Evolutionary conservation across 2,329 filamentous ascomycete genomes (phyloP).

Genomic region (Leptographium lundbergii): DNA sequence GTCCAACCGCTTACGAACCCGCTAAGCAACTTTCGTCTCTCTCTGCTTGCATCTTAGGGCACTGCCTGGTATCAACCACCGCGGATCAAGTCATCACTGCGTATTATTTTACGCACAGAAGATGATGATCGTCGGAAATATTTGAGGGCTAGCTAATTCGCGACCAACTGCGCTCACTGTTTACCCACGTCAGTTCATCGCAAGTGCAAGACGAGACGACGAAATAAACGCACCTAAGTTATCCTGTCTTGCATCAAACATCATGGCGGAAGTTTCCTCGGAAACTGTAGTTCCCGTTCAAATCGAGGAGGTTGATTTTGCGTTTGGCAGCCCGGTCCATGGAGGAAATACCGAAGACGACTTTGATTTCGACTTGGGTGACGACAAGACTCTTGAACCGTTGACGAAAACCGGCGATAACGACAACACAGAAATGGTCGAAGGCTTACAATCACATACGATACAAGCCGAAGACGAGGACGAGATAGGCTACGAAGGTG

Average conservation of each 20-base stretch:
- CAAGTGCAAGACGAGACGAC: neutral
- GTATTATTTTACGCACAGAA: neutral
- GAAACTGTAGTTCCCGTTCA: conserved; percentile 5
- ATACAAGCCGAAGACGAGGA: conserved; percentile 6
- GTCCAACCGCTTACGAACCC: neutral
- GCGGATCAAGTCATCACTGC: neutral
- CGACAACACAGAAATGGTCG: neutral
- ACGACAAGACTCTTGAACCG: conserved; percentile 8
- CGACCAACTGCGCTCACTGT: neutral
- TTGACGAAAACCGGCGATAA: neutral
- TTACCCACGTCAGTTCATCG: neutral
- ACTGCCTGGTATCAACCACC: neutral
- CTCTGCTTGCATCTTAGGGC: neutral
- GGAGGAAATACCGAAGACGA: conserved; percentile 15
- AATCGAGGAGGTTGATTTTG: conserved; percentile 13
- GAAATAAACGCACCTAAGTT: neutral
- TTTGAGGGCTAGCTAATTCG: neutral
- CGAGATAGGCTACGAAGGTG: conserved; percentile 12
- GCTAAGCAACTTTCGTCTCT: neutral
- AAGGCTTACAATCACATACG: neutral
- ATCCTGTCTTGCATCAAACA: neutral
- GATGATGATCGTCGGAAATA: neutral
- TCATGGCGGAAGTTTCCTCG: conserved; percentile 12
- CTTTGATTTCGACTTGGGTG: conserved; percentile 20
- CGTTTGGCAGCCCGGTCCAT: conserved; percentile 8